Conservation (phyloP, 2,329 filamentous ascomycete species). For the Fusarium xylarioides region DNA sequence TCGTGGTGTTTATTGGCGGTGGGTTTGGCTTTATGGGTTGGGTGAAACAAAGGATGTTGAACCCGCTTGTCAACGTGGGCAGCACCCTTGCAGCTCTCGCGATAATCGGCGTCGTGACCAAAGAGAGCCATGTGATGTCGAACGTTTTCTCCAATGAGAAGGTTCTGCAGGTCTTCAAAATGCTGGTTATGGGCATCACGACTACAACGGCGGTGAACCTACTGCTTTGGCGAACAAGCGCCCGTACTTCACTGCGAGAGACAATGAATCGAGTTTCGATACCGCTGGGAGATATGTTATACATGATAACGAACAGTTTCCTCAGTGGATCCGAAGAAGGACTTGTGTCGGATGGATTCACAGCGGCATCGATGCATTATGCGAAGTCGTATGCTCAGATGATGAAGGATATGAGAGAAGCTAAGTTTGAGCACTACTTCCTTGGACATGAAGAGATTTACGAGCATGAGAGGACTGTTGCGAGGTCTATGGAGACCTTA, state of each 20-base stretch:
- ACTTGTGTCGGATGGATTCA: conserved; percentile 71
- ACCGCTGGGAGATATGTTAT: conserved; percentile 81
- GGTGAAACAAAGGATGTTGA: conserved; percentile 81
- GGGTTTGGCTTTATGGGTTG: conserved; percentile 88
- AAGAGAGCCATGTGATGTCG: conserved; percentile 87
- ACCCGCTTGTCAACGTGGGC: conserved; percentile 83
- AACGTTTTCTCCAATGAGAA: conserved; percentile 84
- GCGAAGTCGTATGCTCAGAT: conserved; percentile 73
- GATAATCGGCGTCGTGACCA: conserved; percentile 88
- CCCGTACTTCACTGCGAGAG: conserved; percentile 74
- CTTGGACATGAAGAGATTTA: conserved; percentile 83
- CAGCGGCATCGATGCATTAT: conserved; percentile 69
- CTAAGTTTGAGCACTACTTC: conserved; percentile 88
- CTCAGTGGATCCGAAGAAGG: conserved; percentile 83
- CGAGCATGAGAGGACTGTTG: conserved; percentile 78
- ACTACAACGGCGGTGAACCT: conserved; percentile 78
- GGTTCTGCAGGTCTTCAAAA: conserved; percentile 82
- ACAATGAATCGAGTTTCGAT: conserved; percentile 78
- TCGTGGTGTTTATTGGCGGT: conserved; percentile 85
- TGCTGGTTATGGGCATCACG: conserved; percentile 79
- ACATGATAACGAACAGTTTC: conserved; percentile 83
- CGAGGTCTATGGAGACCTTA: conserved; percentile 84
- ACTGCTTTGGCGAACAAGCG: conserved; percentile 79
- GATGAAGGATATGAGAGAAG: conserved; percentile 81
- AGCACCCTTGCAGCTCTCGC: conserved; percentile 88